phyloP scores from a whole-genome alignment of 1,139 yeast species.

The Nematodospora anomalae region DNA sequence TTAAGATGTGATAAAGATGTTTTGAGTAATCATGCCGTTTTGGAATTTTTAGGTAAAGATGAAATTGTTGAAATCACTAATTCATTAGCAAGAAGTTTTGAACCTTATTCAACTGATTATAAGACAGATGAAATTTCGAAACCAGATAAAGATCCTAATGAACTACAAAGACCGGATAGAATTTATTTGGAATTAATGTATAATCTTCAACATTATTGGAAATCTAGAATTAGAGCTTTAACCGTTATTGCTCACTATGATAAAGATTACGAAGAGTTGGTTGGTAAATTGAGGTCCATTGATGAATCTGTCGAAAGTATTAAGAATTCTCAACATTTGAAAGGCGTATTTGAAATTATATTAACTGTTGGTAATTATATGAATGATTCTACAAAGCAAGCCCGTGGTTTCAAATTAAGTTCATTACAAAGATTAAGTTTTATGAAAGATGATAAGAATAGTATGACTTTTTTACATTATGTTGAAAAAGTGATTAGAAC shows the following conservation, averaged over 20 bases:
- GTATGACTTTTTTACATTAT: slow-evolving; percentile 76
- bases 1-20: slow-evolving; percentile 63
- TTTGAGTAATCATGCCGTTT: slow-evolving; percentile 56
- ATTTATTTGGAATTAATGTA: slow-evolving; percentile 70
- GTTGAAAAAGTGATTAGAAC: slow-evolving; percentile 71
- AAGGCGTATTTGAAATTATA: slow-evolving; percentile 70
- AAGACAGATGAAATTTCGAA: slow-evolving; percentile 39
- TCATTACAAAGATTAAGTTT: slow-evolving; percentile 75
- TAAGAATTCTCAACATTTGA: slow-evolving; percentile 57
- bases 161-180: slow-evolving; percentile 75
- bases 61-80: slow-evolving; percentile 67
- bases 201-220: slow-evolving; percentile 79
- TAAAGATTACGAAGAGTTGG: slow-evolving; percentile 69
- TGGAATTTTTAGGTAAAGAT: slow-evolving; percentile 71
- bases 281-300: slow-evolving; percentile 56
- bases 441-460: slow-evolving; percentile 74
- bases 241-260: slow-evolving; percentile 60
- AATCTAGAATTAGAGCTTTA: slow-evolving; percentile 72
- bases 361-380: slow-evolving; percentile 81
- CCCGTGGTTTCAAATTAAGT: slow-evolving; percentile 73
- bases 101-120: slow-evolving; percentile 67
- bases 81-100: slow-evolving; percentile 60
- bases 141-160: slow-evolving; percentile 75
- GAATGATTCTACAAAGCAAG: slow-evolving; percentile 80
- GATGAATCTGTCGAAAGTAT: slow-evolving; percentile 67